Evolutionary conservation across 345 rosid genomes (phyloP).

Genomic region (Microthlaspi erraticum): DNA sequence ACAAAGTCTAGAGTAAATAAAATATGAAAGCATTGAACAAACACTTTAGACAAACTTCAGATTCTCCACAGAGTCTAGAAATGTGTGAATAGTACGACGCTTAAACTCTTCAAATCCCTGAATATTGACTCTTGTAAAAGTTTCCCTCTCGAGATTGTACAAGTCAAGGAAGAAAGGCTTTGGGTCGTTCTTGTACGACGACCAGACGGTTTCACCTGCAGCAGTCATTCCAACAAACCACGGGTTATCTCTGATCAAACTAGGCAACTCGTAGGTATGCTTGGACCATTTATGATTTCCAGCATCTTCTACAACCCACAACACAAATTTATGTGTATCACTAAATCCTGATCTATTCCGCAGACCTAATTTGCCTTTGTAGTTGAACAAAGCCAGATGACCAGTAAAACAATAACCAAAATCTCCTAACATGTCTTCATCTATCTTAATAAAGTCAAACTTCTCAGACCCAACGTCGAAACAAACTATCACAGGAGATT

Average conservation of each 20-base stretch:
- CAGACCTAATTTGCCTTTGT: slow-evolving; percentile 11
- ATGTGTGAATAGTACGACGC: neutral
- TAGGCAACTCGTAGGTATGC: neutral
- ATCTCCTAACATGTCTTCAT: neutral
- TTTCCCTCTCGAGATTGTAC: neutral
- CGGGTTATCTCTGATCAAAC: neutral
- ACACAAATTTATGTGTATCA: neutral
- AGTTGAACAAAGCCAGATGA: neutral
- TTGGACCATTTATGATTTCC: slow-evolving; percentile 21
- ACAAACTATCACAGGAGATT: neutral
- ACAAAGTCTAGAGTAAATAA: neutral
- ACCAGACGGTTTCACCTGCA: neutral
- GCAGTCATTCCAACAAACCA: neutral
- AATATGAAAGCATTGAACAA: neutral
- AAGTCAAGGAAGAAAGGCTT: neutral
- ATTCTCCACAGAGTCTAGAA: slow-evolving; percentile 2
- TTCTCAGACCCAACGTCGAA: slow-evolving; percentile 6
- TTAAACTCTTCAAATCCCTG: neutral
- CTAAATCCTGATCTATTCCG: neutral
- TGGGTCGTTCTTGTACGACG: too few relatives aligned
- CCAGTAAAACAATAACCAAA: too few relatives aligned
- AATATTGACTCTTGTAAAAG: neutral
- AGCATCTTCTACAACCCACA: slow-evolving; percentile 8
- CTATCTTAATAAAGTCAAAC: neutral
- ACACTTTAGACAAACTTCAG: neutral